Base-by-base conservation (phyloP, 2,329 filamentous ascomycete species). In the Diaporthe amygdali region DNA sequence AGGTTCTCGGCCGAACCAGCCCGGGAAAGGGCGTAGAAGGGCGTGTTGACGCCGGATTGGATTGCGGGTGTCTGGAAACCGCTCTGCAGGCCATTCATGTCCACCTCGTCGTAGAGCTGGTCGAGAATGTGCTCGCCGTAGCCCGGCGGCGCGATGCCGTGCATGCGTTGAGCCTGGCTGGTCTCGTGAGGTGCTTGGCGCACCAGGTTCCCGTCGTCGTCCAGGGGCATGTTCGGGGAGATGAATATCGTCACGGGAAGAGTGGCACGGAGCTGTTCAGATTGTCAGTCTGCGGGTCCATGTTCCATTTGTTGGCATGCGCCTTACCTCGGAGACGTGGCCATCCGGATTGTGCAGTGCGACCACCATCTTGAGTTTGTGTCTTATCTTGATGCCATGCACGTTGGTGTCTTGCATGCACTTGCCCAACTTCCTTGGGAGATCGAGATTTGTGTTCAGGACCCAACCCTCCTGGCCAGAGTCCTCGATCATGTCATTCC, bases 301-400 rank as follows among this genome's bases (percentile, higher is more conserved):
- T 34, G 64, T 30, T 1, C 37, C 22, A 59, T 32, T 37, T 37
- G 46, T 30, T 44, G 20, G 22, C 22, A 47, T 27, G 67, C 52
- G 70, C 77, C 86, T 79, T 85, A 93, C 91, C 88, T 98, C 96
- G 69, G 95, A 98, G 69, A 95, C 88, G 79, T 98, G 96, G 0
- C 95, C 96, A 79, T 99, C 96, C 0, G 96, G 96, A 77, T 99
- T 98, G 81, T 95, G 93, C 47, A 99, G 88, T 56, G 96, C 94
- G 72, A 98, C 92, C 63, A 94, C 94, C 78, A 98, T 88, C 84
- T 96, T 96, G 75, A 98, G 88, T 83, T 97, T 97, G 82, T 99
- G 96, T 69, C 94, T 89, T 66, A 98, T 89, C 81, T 96, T 97
- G 83, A 99, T 97, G 64, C 94, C 94, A 76, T 94, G 91, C 27